Percentiles rank a stretch among this genome's conserved stretches.
Conservation (phyloP, 2,329 filamentous ascomycete genomes). For the Aspergillus alliaceus region DNA sequence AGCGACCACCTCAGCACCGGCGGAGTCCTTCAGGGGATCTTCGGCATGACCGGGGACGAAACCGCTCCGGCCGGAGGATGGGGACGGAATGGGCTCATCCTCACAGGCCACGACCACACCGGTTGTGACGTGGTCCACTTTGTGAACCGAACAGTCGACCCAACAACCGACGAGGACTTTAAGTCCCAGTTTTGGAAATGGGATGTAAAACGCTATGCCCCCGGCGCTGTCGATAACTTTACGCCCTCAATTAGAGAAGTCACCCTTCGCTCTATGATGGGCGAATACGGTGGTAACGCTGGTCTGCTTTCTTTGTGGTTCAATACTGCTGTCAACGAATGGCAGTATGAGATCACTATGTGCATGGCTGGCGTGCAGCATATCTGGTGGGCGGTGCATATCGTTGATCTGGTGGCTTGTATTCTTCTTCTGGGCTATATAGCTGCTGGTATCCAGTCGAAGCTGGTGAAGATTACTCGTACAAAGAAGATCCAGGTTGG, state of each 20-base stretch:
- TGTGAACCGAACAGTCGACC: constrained; percentile 58
- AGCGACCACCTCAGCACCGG: constrained; percentile 66
- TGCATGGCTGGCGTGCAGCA: constrained; percentile 84
- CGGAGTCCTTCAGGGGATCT: constrained; percentile 80
- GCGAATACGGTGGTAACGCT: constrained; percentile 87
- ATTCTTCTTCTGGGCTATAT: constrained; percentile 29
- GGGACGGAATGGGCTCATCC: constrained; percentile 73
- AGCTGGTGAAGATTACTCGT: not conserved
- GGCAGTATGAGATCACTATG: constrained; percentile 76
- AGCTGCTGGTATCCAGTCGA: constrained; percentile 3
- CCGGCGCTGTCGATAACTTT: not conserved
- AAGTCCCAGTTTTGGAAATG: constrained; percentile 29
- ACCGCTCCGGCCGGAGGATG: constrained; percentile 60
- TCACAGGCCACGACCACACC: constrained; percentile 94
- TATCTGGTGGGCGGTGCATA: constrained; percentile 89
- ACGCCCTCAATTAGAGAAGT: constrained; percentile 69
- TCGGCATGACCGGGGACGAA: constrained; percentile 68
- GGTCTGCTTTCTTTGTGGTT: constrained; percentile 90
- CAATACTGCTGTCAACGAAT: constrained; percentile 67
- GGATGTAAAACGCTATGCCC: constrained; percentile 34
- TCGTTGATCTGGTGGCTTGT: constrained; percentile 60
- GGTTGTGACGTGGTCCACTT: constrained; percentile 90
- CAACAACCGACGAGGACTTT: constrained; percentile 3
- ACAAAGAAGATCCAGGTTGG: not conserved
- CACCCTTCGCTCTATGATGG: constrained; percentile 98